A percentile compares a stretch with the other conserved stretches of the same genome.
Conservation (phyloP, 2,329 filamentous ascomycete genomes). For the Colletotrichum tamarilloi region DNA sequence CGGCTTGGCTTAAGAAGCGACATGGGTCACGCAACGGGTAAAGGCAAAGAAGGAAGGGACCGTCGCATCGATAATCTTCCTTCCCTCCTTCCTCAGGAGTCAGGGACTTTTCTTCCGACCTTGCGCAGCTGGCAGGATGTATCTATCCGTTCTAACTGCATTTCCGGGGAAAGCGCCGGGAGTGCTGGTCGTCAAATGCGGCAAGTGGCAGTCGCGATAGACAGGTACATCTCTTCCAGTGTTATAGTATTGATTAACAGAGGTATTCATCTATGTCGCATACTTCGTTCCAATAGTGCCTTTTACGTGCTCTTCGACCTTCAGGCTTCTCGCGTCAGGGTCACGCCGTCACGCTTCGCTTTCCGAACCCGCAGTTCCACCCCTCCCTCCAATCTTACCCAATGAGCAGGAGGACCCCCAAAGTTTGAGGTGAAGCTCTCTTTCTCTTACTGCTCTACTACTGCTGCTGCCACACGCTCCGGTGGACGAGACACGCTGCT, state of each 20-base stretch:
- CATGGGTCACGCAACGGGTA: conserved; percentile 12
- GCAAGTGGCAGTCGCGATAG: not conserved
- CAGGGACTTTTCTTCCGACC: not conserved
- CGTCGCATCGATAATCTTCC: conserved; percentile 11
- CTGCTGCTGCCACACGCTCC: no score
- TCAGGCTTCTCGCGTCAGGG: not conserved
- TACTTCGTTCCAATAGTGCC: not conserved
- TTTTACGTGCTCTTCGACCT: not conserved
- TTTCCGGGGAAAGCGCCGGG: conserved; percentile 28
- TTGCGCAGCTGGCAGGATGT: no score
- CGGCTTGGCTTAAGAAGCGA: not conserved
- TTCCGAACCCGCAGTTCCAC: conserved; percentile 17
- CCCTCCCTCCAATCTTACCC: conserved; percentile 23
- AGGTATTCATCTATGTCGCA: conserved; percentile 9
- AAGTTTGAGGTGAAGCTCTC: not conserved
- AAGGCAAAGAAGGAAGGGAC: conserved; percentile 2
- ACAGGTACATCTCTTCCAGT: accelerated
- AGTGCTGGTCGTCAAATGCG: conserved; percentile 8
- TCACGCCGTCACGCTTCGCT: conserved; percentile 6
- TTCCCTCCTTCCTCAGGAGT: not conserved
- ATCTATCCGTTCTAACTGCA: not conserved
- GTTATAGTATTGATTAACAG: accelerated
- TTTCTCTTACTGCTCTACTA: not conserved
- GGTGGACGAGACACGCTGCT: not conserved
- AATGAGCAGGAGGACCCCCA: conserved; percentile 33